Conservation (phyloP, 352 stramenopile species). For the Blastocystis sp. region DNA sequence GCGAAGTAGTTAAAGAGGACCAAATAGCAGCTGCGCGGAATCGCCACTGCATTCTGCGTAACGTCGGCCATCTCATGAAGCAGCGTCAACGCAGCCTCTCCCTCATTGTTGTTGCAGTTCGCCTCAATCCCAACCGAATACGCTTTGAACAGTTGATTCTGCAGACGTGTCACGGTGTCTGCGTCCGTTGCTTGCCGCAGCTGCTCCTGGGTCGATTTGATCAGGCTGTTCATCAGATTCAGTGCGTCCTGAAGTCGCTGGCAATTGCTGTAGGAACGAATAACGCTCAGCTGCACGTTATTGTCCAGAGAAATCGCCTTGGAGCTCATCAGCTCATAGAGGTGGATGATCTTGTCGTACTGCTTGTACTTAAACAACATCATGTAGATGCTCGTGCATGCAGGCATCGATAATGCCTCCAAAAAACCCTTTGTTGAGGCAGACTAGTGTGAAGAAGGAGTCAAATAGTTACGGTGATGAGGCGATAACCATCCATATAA, state of each 20-base stretch:
- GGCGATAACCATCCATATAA: not conserved
- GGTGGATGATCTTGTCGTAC: slow-evolving; percentile 51
- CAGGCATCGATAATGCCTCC: not conserved
- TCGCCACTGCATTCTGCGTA: not conserved
- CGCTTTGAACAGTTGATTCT: not conserved
- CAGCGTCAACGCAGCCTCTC: not conserved
- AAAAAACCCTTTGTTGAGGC: not conserved
- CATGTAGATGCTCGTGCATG: slow-evolving; percentile 33
- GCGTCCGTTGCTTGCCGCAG: not conserved
- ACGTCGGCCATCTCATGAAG: slow-evolving; percentile 1
- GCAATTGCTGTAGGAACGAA: slow-evolving; percentile 41
- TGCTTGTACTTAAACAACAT: slow-evolving; percentile 53
- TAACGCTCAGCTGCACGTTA: not conserved
- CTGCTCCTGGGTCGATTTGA: not conserved
- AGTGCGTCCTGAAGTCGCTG: not conserved
- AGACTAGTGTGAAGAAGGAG: not conserved
- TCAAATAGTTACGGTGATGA: not conserved
- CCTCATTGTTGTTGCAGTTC: slow-evolving; percentile 28
- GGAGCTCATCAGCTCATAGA: not conserved
- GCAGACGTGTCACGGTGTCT: not conserved
- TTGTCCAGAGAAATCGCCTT: not conserved
- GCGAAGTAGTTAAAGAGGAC: slow-evolving; percentile 11
- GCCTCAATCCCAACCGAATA: slow-evolving; percentile 31
- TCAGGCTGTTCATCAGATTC: not conserved
- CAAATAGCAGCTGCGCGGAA: slow-evolving; percentile 22